phyloP scores from a whole-genome alignment of 2,329 filamentous ascomycete species.

The Teratosphaeriaceae sp. region DNA sequence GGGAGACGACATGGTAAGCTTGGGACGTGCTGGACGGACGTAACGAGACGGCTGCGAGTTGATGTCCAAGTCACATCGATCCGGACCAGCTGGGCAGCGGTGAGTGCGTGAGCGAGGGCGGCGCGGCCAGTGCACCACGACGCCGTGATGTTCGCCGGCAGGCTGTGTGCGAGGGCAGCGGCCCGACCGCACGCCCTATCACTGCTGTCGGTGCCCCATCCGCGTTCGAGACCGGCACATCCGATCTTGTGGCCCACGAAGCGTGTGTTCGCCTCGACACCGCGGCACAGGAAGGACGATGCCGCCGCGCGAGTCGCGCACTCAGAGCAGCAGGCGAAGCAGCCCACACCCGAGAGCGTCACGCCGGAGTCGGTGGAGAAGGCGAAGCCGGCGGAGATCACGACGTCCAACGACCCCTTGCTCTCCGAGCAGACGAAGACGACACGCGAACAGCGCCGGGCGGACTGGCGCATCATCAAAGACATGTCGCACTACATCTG shows the following conservation, averaged over 20 bases:
- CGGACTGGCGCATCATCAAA: constrained; percentile 97
- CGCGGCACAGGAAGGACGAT: constrained; percentile 39
- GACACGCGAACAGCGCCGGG: constrained; percentile 84
- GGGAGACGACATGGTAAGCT: too few relatives aligned
- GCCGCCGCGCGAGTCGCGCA: constrained; percentile 20
- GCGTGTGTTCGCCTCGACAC: constrained; percentile 39
- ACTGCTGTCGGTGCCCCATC: background rate
- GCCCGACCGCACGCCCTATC: constrained; percentile 11
- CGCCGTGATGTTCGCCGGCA: constrained; percentile 24
- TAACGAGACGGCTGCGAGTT: too few relatives aligned
- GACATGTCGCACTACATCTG: constrained; percentile 96
- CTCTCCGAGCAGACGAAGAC: constrained; percentile 59
- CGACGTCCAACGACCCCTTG: constrained; percentile 47
- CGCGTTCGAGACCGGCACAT: constrained; percentile 8
- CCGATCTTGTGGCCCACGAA: constrained; percentile 15
- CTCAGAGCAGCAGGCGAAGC: constrained; percentile 20
- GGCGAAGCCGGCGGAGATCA: constrained; percentile 24
- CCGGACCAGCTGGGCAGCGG: too few relatives aligned
- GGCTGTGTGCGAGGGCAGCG: constrained; percentile 19
- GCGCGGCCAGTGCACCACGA: constrained; percentile 3
- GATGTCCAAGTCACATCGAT: too few relatives aligned
- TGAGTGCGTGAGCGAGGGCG: background rate
- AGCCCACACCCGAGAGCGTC: constrained; percentile 23
- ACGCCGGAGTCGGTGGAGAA: constrained; percentile 31
- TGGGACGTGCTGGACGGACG: too few relatives aligned